Conservation (phyloP, 2,329 filamentous ascomycete species). For the Alternaria ventricosa region DNA sequence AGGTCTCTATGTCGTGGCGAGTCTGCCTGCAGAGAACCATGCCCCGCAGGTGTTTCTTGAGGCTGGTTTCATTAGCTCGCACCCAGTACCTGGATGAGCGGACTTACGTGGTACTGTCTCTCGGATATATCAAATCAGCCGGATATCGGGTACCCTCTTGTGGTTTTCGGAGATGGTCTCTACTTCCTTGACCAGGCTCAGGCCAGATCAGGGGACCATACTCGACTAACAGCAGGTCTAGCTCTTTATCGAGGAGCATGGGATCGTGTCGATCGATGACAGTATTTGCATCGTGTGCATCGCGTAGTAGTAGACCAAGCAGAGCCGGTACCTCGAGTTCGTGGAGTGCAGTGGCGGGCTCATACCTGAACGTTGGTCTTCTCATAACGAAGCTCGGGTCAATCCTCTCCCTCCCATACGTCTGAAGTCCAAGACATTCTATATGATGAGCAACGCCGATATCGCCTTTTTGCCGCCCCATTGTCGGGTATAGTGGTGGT, state of each 20-base stretch:
- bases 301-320: slow-evolving; percentile 10
- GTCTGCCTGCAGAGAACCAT: not conserved
- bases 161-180: slow-evolving; percentile 17
- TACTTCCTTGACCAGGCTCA: not conserved
- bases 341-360: slow-evolving; percentile 12
- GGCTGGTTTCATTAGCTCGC: not conserved
- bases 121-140: slow-evolving; percentile 19
- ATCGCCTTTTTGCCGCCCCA: not conserved
- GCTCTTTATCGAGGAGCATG: slow-evolving; percentile 17
- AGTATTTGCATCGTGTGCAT: slow-evolving; percentile 12
- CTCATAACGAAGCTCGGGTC: not conserved
- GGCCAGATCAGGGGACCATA: slow-evolving; percentile 24
- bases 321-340: slow-evolving; percentile 13
- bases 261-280: slow-evolving; percentile 12
- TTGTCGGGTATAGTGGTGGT: not conserved
- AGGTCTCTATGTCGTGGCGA: not conserved
- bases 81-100: not conserved
- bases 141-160: slow-evolving; percentile 8
- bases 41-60: slow-evolving; percentile 10
- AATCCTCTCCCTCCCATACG: not conserved
- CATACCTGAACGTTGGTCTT: not conserved
- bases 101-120: slow-evolving; percentile 11
- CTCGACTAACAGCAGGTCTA: slow-evolving; percentile 13
- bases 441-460: not conserved
- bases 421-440: not conserved